These are phyloP conservation scores for Moelleriella libera DNA, from an alignment of 2,329 filamentous ascomycete species.

Conservation along the genomic window DNA sequence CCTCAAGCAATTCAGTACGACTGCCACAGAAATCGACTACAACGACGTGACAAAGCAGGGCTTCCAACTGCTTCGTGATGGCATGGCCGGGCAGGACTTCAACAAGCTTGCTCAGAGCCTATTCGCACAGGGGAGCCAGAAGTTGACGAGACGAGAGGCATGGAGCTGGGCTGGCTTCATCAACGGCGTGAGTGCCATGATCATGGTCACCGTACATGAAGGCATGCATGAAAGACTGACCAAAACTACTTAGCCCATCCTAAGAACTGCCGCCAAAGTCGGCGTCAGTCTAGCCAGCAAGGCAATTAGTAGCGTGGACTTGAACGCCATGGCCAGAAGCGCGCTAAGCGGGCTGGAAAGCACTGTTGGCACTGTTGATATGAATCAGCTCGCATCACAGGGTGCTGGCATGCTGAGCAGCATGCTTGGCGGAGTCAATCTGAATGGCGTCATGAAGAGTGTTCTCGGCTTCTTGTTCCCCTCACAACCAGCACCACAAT, in stretches of 20 bases:
- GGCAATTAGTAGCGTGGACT: background rate
- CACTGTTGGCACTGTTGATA: background rate
- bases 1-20: background rate
- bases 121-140: background rate
- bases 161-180: slow-evolving; percentile 1
- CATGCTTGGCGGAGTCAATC: background rate
- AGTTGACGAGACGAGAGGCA: background rate
- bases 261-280: background rate
- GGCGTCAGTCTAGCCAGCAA: background rate
- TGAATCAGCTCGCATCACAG: background rate
- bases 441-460: background rate
- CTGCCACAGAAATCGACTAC: background rate
- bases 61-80: background rate
- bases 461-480: background rate
- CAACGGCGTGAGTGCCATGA: background rate
- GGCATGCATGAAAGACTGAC: background rate
- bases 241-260: background rate
- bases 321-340: background rate
- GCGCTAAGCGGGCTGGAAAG: background rate
- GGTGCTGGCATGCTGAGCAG: background rate
- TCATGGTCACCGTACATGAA: background rate
- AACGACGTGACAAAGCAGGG: background rate
- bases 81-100: background rate
- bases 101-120: background rate
- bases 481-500: background rate